Base-by-base conservation (phyloP, 345 rosid species). In the Acer negundo region DNA sequence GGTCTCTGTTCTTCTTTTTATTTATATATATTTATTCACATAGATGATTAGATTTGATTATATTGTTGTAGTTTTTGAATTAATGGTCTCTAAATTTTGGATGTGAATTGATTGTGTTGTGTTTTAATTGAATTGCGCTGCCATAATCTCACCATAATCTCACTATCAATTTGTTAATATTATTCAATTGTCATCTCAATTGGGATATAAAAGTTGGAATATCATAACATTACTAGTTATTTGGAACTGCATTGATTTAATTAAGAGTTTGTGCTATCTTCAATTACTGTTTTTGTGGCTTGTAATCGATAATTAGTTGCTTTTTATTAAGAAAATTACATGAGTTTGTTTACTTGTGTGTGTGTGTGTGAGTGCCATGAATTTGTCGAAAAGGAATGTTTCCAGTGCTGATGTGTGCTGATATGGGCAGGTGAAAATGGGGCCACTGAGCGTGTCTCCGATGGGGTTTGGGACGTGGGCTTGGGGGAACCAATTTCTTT, bases 381-480 rank as follows among this genome's bases (percentile, higher is more conserved):
- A 10, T 46, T 8, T 42, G 15, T 46, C 3, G 10, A 46, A 10
- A 46, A 46, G 3, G 47, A 9, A 62, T 62, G 66, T 26, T 62
- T 62, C 7, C 7, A 0, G 19, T 31, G 19, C 51, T 12, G 15
- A 23, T 15, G 9, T 15, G 9, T 17, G 40, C 10, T 26, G 58
- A 56, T 35, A 35, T 75, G 74, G 47, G 62, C 74, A 94, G 97
- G 93, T 92, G 69, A 91, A 91, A 87, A 83, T 92, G 86, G 99
- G 97, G n/a, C 97, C 97, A 28, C 11, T 91, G 67, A 91, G 85
- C 62, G 97, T 91, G 67, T 92, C 99, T 69, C 98, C 99, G 0
- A 93, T 92, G 96, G 99, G 99, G 62, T 93, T 93, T 79, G 98
- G 99, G 53, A 92, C 98, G 13, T 95, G 98, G 98, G 98, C 99